Percentiles rank a stretch among this genome's conserved stretches.
These are phyloP conservation scores for Chrysanthemum makinoi DNA, from an alignment of 129 eudicot genomes.

Conservation along the genomic window DNA sequence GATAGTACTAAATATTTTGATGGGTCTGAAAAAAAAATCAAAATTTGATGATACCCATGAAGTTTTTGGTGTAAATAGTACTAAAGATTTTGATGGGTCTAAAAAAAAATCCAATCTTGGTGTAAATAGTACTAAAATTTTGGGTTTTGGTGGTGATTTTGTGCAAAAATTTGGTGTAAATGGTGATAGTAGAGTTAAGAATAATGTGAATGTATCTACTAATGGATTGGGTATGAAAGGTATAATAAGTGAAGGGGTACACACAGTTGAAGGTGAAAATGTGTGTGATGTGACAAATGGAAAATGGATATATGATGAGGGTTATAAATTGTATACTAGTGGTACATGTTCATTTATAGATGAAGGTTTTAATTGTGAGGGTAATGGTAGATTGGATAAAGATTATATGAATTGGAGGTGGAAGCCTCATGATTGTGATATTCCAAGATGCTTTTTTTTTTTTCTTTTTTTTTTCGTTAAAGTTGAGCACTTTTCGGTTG, in stretches of 20 bases:
- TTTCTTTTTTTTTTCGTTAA: neutral
- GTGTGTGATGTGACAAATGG: constrained; percentile 75
- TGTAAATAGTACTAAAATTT: neutral
- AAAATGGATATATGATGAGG: constrained; percentile 79
- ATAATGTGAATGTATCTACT: constrained; percentile 21
- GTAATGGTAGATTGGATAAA: constrained; percentile 78
- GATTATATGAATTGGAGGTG: constrained; percentile 91
- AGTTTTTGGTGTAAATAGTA: no score
- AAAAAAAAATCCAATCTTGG: neutral
- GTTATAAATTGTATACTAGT: constrained; percentile 66
- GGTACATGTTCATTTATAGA: constrained; percentile 75
- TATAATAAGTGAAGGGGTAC: constrained; percentile 1
- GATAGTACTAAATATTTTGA: neutral
- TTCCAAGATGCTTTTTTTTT: constrained; percentile 54
- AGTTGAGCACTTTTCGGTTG: neutral
- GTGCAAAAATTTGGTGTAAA: no score
- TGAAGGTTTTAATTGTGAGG: constrained; percentile 79
- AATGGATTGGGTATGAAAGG: constrained; percentile 2
- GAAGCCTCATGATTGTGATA: constrained; percentile 85
- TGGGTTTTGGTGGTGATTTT: constrained; percentile 3
- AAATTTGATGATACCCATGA: constrained; percentile 11
- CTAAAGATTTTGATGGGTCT: no score
- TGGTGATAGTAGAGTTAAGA: constrained; percentile 19
- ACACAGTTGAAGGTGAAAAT: constrained; percentile 22
- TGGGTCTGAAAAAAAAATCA: constrained; percentile 25